Evolutionary conservation across 768 basidiomycete species (phyloP).

Genomic region (Boletus rubropictus): DNA sequence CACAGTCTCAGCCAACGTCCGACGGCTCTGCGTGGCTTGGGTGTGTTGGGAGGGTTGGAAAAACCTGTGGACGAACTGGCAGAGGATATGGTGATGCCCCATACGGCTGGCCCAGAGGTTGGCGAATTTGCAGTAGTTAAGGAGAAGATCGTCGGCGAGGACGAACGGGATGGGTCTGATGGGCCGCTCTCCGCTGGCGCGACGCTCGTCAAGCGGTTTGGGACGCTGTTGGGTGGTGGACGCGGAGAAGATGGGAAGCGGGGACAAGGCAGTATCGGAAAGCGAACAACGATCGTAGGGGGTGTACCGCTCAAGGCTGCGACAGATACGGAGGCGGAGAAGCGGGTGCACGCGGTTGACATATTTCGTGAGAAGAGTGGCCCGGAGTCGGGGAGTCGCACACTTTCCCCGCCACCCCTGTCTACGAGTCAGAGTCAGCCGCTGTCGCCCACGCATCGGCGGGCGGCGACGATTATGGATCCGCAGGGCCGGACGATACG

Average conservation of each 20-base stretch:
- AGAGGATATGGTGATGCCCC: slow-evolving; percentile 38
- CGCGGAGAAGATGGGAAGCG: slow-evolving; percentile 40
- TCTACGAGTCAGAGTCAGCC: slow-evolving; percentile 51
- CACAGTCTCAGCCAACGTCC: slow-evolving; percentile 81
- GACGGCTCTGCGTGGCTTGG: slow-evolving; percentile 46
- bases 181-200: slow-evolving; percentile 51
- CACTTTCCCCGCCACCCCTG: slow-evolving; percentile 29
- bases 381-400: slow-evolving; percentile 20
- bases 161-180: slow-evolving; percentile 24
- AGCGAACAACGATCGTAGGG: slow-evolving; percentile 49
- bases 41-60: slow-evolving; percentile 47
- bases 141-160: slow-evolving; percentile 20
- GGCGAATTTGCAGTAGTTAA: slow-evolving; percentile 45
- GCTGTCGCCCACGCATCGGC: slow-evolving; percentile 54
- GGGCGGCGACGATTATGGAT: slow-evolving; percentile 75
- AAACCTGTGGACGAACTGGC: slow-evolving; percentile 41
- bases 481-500: slow-evolving; percentile 54
- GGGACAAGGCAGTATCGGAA: slow-evolving; percentile 33
- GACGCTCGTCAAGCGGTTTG: slow-evolving; percentile 74
- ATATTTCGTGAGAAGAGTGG: slow-evolving; percentile 18
- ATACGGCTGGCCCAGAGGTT: slow-evolving; percentile 63
- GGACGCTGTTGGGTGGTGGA: slow-evolving; percentile 54
- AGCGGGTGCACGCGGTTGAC: slow-evolving; percentile 17
- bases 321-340: slow-evolving; percentile 33
- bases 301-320: slow-evolving; percentile 36